Base-by-base conservation (phyloP, 495 filamentous ascomycete genomes). In the Penicillium tannophilum region DNA sequence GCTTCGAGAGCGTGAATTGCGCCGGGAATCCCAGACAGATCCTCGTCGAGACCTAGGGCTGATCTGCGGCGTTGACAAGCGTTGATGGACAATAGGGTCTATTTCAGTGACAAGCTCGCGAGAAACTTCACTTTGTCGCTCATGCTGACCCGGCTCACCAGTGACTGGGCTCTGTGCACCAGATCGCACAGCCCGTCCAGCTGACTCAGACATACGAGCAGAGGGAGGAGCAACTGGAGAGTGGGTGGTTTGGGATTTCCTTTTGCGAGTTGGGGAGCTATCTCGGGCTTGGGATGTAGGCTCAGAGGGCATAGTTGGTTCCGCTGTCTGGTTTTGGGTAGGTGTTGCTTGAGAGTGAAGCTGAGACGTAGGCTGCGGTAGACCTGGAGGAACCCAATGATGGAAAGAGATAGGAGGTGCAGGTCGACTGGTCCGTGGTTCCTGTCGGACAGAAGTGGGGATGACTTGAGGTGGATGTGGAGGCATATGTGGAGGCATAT, bases 401-500 rank as follows among this genome's bases (percentile, higher is more conserved):
- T 63, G 61, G 30, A 63, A 63, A 5, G 55, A 46, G 7, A 62
- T 58, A 23, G 50, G 43, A 23, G 50, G 43, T 14, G 55, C 45
- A 11, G 43, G 26, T 17, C 50, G 54, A 24, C 50, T 31, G 11
- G 55, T 9, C 20, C 46, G 51, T 33, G 36, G 2, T 14, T 51
- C 47, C 1, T 36, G 46, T 24, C 20, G 52, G 19, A 33, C 26
- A 9, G 44, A 28, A 16, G 55, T 44, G 53, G n/a, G 46, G 14
- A 26, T 12, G 8, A 16, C 3, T 33, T 24, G 52, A 28, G 53
- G 23, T 31, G 36, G 52, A 12, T 2, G 20, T 39, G 30, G 59
- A 52, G 50, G 9, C 20, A 39, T 14, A n/a, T n/a, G n/a, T n/a
- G n/a, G n/a, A n/a, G n/a, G n/a, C 8, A 39, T 14, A 52, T 24